Conservation (phyloP, 371 early-diverging fungal species). For the Lichtheimia ornata region DNA sequence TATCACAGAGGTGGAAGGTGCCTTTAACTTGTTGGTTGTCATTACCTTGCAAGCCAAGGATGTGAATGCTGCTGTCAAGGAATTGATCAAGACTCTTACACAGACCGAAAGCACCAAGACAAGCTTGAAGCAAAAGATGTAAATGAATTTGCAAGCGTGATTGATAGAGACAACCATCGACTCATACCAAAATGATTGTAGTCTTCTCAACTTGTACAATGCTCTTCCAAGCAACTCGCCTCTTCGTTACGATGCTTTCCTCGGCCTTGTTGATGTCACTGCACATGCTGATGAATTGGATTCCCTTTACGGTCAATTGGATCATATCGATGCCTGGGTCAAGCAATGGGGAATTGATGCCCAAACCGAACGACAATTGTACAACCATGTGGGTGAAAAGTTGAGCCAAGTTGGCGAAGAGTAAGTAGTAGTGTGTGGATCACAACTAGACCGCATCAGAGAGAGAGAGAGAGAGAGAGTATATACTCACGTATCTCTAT, state of each 20-base stretch:
- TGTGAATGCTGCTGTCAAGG: slow-evolving; percentile 44
- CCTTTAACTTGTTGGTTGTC: slow-evolving; percentile 74
- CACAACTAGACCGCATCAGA: no score
- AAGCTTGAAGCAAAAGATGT: slow-evolving; percentile 68
- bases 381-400: slow-evolving; percentile 64
- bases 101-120: slow-evolving; percentile 51
- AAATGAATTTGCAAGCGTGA: slow-evolving; percentile 15
- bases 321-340: slow-evolving; percentile 67
- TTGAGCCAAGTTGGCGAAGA: slow-evolving; percentile 62
- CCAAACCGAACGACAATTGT: slow-evolving; percentile 61
- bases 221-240: slow-evolving; percentile 64
- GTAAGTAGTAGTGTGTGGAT: slow-evolving; percentile 45
- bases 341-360: slow-evolving; percentile 75
- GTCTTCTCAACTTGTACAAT: slow-evolving; percentile 84
- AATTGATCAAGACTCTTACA: slow-evolving; percentile 58
- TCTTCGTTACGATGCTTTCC: slow-evolving; percentile 73
- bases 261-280: slow-evolving; percentile 76
- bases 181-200: slow-evolving; percentile 27
- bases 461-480: no score
- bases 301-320: slow-evolving; percentile 64
- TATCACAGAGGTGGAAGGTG: slow-evolving; percentile 67
- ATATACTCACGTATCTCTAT: no score
- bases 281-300: slow-evolving; percentile 73
- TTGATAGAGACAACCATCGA: background rate
- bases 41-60: slow-evolving; percentile 42